Conservation (phyloP, 306 rosid genomes). For the Senna tora region DNA sequence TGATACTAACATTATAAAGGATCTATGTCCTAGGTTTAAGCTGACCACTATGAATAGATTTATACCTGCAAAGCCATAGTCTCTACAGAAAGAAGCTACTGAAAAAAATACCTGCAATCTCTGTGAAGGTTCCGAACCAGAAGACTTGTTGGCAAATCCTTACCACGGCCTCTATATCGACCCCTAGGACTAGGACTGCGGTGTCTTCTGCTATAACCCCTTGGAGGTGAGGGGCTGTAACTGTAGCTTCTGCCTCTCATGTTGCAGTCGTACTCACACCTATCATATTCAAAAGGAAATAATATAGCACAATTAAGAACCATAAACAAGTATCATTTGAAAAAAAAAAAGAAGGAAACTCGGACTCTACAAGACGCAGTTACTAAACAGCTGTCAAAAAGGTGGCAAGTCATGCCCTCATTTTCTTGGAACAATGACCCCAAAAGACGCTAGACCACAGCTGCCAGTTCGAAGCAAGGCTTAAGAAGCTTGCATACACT, state of each 20-base stretch:
- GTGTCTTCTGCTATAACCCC: conserved; percentile 56
- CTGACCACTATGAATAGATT: not conserved
- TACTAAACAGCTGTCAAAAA: not conserved
- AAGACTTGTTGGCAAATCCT: conserved; percentile 78
- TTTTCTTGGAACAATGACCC: not conserved
- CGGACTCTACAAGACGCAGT: not conserved
- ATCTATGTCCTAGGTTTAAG: not conserved
- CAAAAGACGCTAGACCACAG: not conserved
- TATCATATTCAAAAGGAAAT: conserved; percentile 1
- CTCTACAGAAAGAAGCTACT: not conserved
- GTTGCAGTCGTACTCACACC: conserved; percentile 33
- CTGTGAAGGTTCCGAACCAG: conserved; percentile 78
- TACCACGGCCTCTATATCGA: conserved; percentile 52
- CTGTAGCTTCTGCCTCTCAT: conserved; percentile 92
- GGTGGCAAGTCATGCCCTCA: not conserved
- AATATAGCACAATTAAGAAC: not conserved
- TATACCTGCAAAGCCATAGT: not conserved
- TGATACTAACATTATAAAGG: not conserved
- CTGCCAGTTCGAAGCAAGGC: not conserved
- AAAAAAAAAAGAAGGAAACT: not conserved
- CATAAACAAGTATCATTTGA: not conserved
- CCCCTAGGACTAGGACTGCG: conserved; percentile 75
- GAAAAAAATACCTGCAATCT: conserved; percentile 64
- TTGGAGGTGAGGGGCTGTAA: conserved; percentile 81
- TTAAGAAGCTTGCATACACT: not conserved